Percentiles rank a stretch among this genome's conserved stretches.
Evolutionary conservation across 2,329 filamentous ascomycete species (phyloP).

Genomic region (Mycogone perniciosa): DNA sequence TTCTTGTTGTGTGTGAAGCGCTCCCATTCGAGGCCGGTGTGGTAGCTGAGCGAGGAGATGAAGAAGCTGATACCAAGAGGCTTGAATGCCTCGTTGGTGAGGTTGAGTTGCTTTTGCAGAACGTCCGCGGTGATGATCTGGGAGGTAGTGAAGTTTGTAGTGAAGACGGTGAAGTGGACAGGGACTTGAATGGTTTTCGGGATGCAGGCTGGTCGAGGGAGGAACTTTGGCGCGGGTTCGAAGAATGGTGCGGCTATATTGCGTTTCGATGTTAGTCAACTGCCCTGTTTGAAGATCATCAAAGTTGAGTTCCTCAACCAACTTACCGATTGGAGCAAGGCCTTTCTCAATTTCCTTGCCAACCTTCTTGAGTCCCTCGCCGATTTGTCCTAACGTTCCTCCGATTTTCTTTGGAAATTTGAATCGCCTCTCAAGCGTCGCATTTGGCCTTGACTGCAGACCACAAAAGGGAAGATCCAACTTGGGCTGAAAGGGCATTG

Average conservation of each 20-base stretch:
- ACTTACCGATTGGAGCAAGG: neutral
- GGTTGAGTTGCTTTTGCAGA: neutral
- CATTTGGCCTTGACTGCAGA: neutral
- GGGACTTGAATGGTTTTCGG: neutral
- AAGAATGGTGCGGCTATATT: neutral
- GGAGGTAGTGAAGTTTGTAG: constrained; percentile 1
- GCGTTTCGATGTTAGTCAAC: neutral
- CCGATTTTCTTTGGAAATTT: neutral
- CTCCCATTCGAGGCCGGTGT: neutral
- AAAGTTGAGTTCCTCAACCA: neutral
- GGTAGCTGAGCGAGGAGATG: neutral
- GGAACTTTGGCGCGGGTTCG: neutral
- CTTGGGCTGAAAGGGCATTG: neutral
- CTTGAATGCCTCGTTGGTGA: neutral
- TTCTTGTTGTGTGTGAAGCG: neutral
- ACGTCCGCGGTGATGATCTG: neutral
- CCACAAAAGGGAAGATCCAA: neutral
- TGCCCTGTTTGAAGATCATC: neutral
- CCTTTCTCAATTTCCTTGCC: neutral
- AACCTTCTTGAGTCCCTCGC: neutral
- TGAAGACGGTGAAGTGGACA: constrained; percentile 1
- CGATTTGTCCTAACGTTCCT: neutral
- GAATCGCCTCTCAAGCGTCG: neutral
- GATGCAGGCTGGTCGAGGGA: neutral
- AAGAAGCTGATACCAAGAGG: constrained; percentile 1